Base-by-base conservation (phyloP, 176 grass and related monocot species). In the Juncus effusus region DNA sequence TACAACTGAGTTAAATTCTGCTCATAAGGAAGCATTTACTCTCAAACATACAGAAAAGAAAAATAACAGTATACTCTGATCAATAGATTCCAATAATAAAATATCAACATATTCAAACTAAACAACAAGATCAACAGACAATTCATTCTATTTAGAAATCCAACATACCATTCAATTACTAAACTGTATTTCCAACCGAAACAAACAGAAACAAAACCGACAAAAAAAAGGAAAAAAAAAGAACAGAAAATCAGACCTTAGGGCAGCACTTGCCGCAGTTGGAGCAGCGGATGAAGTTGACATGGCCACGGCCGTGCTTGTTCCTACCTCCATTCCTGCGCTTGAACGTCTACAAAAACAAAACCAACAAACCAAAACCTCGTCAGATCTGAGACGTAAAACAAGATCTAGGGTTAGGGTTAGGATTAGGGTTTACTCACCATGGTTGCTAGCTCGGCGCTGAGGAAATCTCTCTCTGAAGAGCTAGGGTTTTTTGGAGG, bases 241-340 rank as follows among this genome's bases (percentile, higher is more conserved):
- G 9, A 47, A 9, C 9, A 16, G 19, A 10, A 13, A 6, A 35
- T 0, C 10, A 7, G 6, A 85, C 84, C 81, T 93, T 93, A 35
- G 89, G 81, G 75, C 79, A 73, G 78, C 63, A 72, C 65, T 80
- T 93, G 62, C 54, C 78, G 65, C 84, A 93, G 81, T 93, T 88
- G 53, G 64, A 59, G 84, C 84, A 93, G 66, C 89, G 84, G 53
- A 88, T 71, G 70, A 77, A 77, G 38, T 79, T 93, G 63, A 93
- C 84, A 45, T 88, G 84, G 72, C 84, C 84, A 36, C 89, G 89
- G 39, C 81, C 84, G 42, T 92, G 81, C 84, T 87, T 92, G 89
- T 79, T 87, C 51, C 89, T 84, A 35, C 89, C 81, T 35, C 72
- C 72, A 59, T 82, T 93, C 3, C 85, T 63, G 72, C 85, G 85